A percentile compares a stretch with the other conserved stretches of the same genome.
phyloP scores from a whole-genome alignment of 2,329 filamentous ascomycete species.

The Beauveria asiatica region DNA sequence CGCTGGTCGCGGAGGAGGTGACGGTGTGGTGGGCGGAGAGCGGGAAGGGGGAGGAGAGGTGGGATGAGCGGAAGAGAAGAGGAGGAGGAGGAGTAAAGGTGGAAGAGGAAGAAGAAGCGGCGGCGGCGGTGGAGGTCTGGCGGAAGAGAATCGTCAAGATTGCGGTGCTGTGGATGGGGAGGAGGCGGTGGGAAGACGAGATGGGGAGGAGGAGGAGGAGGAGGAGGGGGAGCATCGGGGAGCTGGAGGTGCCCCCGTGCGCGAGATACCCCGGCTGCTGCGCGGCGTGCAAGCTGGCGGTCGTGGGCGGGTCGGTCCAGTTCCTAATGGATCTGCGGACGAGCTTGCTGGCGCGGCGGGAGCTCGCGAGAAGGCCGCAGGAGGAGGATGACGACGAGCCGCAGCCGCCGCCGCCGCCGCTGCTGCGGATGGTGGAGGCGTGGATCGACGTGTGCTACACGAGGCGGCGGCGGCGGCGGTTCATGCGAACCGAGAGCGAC shows the following conservation, averaged over 20 bases:
- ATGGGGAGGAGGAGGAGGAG: too few relatives aligned
- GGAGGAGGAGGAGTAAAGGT: neutral
- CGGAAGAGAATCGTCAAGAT: slow-evolving; percentile 25
- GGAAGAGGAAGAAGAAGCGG: neutral
- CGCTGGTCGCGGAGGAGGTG: slow-evolving; percentile 33
- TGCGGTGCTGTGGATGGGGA: slow-evolving; percentile 31
- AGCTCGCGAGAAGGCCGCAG: neutral
- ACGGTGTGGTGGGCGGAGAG: slow-evolving; percentile 14
- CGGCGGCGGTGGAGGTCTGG: slow-evolving; percentile 17
- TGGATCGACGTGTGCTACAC: slow-evolving; percentile 17
- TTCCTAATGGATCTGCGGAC: slow-evolving; percentile 38
- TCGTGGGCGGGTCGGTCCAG: slow-evolving; percentile 34
- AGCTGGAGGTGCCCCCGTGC: slow-evolving; percentile 16
- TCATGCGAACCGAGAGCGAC: slow-evolving; percentile 2
- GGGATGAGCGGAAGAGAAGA: slow-evolving; percentile 22
- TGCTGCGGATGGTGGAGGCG: slow-evolving; percentile 32
- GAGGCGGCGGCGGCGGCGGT: neutral
- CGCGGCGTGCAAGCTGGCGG: slow-evolving; percentile 44
- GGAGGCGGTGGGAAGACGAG: slow-evolving; percentile 24
- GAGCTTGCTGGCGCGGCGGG: slow-evolving; percentile 30
- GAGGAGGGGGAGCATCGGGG: too few relatives aligned
- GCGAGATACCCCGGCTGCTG: slow-evolving; percentile 36
- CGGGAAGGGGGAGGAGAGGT: neutral
- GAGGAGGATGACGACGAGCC: neutral
- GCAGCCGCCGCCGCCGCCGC: slow-evolving; percentile 21